Conservation (phyloP, 108 stramenopile genomes). For the Aurantiochytrium sp. region DNA sequence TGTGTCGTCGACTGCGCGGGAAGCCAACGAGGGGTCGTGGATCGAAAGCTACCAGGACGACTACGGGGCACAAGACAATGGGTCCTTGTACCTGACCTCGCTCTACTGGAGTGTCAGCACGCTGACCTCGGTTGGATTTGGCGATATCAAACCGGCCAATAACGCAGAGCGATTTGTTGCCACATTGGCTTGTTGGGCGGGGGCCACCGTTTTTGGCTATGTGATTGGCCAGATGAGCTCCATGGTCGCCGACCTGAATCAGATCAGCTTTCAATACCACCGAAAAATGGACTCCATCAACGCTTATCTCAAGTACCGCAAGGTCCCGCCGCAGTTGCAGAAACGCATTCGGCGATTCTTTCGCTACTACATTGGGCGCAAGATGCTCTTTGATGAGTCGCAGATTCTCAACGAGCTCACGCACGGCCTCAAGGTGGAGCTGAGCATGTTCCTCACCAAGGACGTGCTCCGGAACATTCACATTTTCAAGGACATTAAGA, state of each 20-base stretch:
- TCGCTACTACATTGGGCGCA: neutral
- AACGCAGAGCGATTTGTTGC: neutral
- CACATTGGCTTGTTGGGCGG: neutral
- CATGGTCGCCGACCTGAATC: constrained; percentile 11
- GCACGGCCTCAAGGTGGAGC: constrained; percentile 1
- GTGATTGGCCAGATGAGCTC: constrained; percentile 17
- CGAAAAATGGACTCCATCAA: constrained; percentile 16
- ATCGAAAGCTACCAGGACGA: neutral
- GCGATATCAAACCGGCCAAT: neutral
- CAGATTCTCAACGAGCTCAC: neutral
- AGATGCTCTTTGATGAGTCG: constrained; percentile 10
- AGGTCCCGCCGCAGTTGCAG: neutral
- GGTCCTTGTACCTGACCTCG: neutral
- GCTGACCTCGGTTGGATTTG: constrained; percentile 3
- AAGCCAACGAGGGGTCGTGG: neutral
- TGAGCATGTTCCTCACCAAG: neutral
- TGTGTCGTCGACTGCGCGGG: neutral
- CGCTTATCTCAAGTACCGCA: neutral
- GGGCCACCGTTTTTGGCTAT: neutral
- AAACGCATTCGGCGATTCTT: neutral
- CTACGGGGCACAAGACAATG: neutral
- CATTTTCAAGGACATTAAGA: constrained; percentile 5
- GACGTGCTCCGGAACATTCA: neutral
- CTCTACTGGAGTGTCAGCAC: neutral
- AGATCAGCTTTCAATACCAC: neutral